Conservation (phyloP, 768 basidiomycete species). For the Pleurotus cornucopiae region DNA sequence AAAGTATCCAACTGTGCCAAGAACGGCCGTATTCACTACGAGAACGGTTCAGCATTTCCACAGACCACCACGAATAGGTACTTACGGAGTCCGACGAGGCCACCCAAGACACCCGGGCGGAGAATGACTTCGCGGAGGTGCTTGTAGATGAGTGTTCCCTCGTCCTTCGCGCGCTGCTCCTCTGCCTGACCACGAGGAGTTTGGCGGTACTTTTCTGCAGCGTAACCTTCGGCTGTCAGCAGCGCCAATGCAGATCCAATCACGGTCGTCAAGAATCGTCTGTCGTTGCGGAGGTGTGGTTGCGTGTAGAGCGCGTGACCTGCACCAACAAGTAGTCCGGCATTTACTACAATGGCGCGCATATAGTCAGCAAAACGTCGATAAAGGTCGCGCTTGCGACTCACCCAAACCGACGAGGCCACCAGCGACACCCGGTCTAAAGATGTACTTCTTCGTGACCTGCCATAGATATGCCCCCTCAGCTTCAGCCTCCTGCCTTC, state of each 20-base stretch:
- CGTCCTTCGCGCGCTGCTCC: constrained; percentile 50
- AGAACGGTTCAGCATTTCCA: background rate
- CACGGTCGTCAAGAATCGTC: constrained; percentile 46
- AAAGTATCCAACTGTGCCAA: constrained; percentile 61
- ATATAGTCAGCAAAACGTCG: too few species aligned
- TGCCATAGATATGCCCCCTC: constrained; percentile 53
- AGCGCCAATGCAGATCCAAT: constrained; percentile 53
- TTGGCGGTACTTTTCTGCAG: constrained; percentile 53
- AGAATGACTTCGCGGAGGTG: constrained; percentile 52
- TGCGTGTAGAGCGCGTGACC: constrained; percentile 62
- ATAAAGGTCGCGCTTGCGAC: constrained; percentile 15
- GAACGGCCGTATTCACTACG: constrained; percentile 60
- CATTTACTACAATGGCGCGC: constrained; percentile 46
- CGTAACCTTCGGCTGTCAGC: constrained; percentile 59
- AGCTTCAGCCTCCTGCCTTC: constrained; percentile 26
- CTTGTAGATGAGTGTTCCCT: constrained; percentile 52
- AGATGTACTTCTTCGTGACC: constrained; percentile 44
- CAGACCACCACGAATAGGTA: constrained; percentile 9
- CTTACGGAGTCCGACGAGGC: constrained; percentile 58
- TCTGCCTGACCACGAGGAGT: constrained; percentile 57
- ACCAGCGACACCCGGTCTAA: constrained; percentile 67
- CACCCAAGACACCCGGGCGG: constrained; percentile 63
- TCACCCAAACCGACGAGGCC: constrained; percentile 67
- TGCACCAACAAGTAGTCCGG: constrained; percentile 60
- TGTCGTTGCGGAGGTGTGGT: constrained; percentile 56